Percentiles rank a stretch among this genome's conserved stretches.
Evolutionary conservation across 441 rosid genomes (phyloP).

Genomic region (Aquilaria agallochum): DNA sequence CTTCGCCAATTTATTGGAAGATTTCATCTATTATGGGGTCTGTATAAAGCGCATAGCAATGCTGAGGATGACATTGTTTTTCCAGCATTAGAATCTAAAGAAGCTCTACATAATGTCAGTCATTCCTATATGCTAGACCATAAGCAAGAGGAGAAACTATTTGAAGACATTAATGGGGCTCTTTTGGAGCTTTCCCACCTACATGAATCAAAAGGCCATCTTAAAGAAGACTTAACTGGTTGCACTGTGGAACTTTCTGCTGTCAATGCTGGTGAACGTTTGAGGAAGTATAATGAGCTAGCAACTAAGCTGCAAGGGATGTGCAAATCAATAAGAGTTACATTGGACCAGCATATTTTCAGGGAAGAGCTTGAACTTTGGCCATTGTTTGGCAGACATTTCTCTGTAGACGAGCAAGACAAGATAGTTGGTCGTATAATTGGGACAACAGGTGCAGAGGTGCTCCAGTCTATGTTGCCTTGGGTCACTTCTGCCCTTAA

Average conservation of each 20-base stretch:
- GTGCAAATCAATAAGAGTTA: conserved; percentile 71
- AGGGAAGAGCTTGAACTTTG: conserved; percentile 74
- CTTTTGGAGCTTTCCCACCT: conserved; percentile 56
- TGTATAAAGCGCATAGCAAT: conserved; percentile 77
- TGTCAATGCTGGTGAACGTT: conserved; percentile 20
- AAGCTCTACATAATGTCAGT: conserved; percentile 70
- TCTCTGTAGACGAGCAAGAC: conserved; percentile 72
- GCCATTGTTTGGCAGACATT: conserved; percentile 68
- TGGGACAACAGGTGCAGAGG: conserved; percentile 80
- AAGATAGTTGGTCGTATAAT: conserved; percentile 70
- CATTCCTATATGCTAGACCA: conserved; percentile 78
- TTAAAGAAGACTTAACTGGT: conserved; percentile 22
- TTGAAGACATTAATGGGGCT: conserved; percentile 60
- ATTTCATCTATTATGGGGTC: conserved; percentile 68
- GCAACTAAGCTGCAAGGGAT: conserved; percentile 72
- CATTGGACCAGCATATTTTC: conserved; percentile 62
- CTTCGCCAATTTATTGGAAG: conserved; percentile 68
- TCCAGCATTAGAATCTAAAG: conserved; percentile 74
- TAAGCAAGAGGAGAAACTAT: conserved; percentile 67
- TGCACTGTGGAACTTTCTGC: conserved; percentile 18
- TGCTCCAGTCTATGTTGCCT: conserved; percentile 76
- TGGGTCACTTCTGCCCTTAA: conserved; percentile 82
- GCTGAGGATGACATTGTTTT: conserved; percentile 83
- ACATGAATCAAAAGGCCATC: conserved; percentile 37
- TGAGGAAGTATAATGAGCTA: conserved; percentile 45